Conservation (phyloP, 192 early-diverging fungal species). For the Chytriomyces confervae region DNA sequence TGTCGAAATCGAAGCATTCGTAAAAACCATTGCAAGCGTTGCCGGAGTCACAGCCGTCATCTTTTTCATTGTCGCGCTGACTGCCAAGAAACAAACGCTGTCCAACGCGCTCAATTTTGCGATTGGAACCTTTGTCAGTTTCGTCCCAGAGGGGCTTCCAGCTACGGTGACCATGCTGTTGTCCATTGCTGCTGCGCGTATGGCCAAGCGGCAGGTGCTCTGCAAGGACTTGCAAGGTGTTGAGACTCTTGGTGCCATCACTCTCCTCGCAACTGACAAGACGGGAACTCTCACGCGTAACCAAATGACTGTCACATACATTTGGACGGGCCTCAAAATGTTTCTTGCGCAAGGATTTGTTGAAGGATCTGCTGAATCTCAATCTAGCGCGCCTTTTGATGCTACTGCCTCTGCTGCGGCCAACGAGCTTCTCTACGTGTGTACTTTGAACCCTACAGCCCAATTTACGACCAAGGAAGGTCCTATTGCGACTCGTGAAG, state of each 20-base stretch:
- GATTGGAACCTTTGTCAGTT: slow-evolving; percentile 61
- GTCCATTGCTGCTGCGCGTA: slow-evolving; percentile 54
- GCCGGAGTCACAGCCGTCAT: slow-evolving; percentile 75
- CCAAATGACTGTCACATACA: slow-evolving; percentile 60
- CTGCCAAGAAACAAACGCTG: slow-evolving; percentile 56
- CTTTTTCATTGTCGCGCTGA: slow-evolving; percentile 81
- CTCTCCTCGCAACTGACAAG: slow-evolving; percentile 72
- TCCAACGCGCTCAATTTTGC: slow-evolving; percentile 52
- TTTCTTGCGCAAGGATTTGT: slow-evolving; percentile 75
- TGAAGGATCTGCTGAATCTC: slow-evolving; percentile 62
- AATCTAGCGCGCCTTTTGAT: slow-evolving; percentile 59
- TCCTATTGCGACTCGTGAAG: slow-evolving; percentile 65
- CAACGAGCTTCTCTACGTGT: slow-evolving; percentile 13
- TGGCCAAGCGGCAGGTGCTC: slow-evolving; percentile 60
- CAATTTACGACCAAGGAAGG: slow-evolving; percentile 55
- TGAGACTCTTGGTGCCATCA: slow-evolving; percentile 68
- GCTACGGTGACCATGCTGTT: slow-evolving; percentile 64
- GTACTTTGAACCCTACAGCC: slow-evolving; percentile 13
- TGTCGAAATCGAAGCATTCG: slow-evolving; percentile 49
- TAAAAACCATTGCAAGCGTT: slow-evolving; percentile 81
- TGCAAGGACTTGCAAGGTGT: slow-evolving; percentile 69
- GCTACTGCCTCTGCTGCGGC: slow-evolving; percentile 64
- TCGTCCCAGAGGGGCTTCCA: slow-evolving; percentile 65
- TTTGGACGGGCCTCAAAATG: slow-evolving; percentile 43
- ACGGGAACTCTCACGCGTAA: slow-evolving; percentile 75